Evolutionary conservation across 768 basidiomycete genomes (phyloP).

Genomic region (Pisolithus microcarpus): DNA sequence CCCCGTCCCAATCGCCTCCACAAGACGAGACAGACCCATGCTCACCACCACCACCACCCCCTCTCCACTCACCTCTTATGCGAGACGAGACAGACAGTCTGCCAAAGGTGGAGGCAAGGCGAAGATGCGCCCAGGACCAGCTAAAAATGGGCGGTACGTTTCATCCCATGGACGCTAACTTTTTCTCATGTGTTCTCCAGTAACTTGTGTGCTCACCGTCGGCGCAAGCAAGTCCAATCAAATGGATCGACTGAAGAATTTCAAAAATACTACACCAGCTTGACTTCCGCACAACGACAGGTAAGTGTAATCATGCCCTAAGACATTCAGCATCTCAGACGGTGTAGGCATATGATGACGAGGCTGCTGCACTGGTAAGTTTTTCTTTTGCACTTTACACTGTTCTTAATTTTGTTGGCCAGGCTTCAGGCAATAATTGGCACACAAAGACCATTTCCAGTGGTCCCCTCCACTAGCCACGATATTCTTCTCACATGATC

Average conservation of each 20-base stretch:
- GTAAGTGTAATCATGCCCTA: not conserved
- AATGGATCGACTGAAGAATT: not conserved
- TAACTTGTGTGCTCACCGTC: not conserved
- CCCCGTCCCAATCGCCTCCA: too few relatives aligned
- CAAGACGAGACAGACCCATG: too few relatives aligned
- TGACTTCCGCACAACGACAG: not conserved
- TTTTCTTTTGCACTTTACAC: not conserved
- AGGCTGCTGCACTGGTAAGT: not conserved
- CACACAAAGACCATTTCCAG: not conserved
- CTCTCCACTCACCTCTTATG: too few relatives aligned
- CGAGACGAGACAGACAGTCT: too few relatives aligned
- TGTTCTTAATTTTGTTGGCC: not conserved
- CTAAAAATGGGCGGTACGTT: not conserved
- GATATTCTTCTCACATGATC: not conserved
- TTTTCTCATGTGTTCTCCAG: not conserved
- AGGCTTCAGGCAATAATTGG: constrained; percentile 5
- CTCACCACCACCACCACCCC: too few relatives aligned
- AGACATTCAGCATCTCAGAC: not conserved
- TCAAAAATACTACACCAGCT: not conserved
- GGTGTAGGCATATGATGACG: not conserved
- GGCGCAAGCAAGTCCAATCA: not conserved
- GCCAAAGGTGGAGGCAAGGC: too few relatives aligned
- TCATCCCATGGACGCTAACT: not conserved
- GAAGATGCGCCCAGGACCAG: not conserved
- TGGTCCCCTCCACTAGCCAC: not conserved